phyloP scores from a whole-genome alignment of 2,329 filamentous ascomycete genomes.

The Cryphonectria naterciae region DNA sequence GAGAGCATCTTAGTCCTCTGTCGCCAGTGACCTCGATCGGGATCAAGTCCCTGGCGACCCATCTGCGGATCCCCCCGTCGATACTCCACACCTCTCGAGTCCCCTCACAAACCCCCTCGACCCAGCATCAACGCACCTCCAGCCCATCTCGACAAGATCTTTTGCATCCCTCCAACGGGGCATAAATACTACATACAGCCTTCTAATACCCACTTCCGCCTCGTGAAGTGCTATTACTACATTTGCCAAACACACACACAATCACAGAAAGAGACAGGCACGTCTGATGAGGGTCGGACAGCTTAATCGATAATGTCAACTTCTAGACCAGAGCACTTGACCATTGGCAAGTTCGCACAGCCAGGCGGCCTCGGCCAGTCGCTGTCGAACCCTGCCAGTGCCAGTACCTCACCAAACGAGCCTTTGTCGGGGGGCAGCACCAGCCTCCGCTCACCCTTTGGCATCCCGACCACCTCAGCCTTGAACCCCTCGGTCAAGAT shows the following conservation, averaged over 20 bases:
- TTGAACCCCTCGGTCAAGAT: slow-evolving; percentile 64
- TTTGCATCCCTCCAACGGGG: slow-evolving; percentile 24
- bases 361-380: slow-evolving; percentile 39
- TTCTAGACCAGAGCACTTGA: slow-evolving; percentile 83
- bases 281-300: slow-evolving; percentile 52
- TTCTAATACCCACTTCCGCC: slow-evolving; percentile 23
- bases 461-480: slow-evolving; percentile 59
- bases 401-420: slow-evolving; percentile 81
- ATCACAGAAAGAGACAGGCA: slow-evolving; percentile 10
- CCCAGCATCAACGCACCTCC: slow-evolving; percentile 13
- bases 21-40: background rate
- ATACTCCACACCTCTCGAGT: slow-evolving; percentile 2
- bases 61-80: slow-evolving; percentile 6
- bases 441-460: slow-evolving; percentile 72
- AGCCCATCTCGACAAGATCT: slow-evolving; percentile 21
- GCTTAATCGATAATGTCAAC: slow-evolving; percentile 93
- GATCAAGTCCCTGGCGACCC: slow-evolving; percentile 3
- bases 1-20: slow-evolving; percentile 4
- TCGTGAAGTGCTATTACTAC: slow-evolving; percentile 20
- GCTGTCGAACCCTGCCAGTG: slow-evolving; percentile 61
- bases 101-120: slow-evolving; percentile 5
- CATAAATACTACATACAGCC: slow-evolving; percentile 23
- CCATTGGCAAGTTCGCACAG: slow-evolving; percentile 78
- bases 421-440: slow-evolving; percentile 58
- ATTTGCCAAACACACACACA: slow-evolving; percentile 3